These are phyloP conservation scores for Allium cepa DNA, from an alignment of 106 monocot genomes.

Conservation along the genomic window DNA sequence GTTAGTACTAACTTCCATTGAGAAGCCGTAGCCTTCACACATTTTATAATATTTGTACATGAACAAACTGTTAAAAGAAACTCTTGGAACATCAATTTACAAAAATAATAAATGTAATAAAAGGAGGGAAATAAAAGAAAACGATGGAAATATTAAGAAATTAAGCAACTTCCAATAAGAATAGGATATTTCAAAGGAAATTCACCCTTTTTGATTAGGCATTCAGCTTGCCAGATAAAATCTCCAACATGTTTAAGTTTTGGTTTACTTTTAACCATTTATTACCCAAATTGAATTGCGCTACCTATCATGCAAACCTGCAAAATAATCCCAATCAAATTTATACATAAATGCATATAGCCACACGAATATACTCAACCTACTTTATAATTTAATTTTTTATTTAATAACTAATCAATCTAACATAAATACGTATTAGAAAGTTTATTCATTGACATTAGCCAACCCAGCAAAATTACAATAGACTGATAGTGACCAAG, in stretches of 20 bases:
- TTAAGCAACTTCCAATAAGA: background rate
- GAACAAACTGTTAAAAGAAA: no score
- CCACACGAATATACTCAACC: background rate
- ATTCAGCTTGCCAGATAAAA: conserved; percentile 64
- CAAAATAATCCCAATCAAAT: conserved; percentile 5
- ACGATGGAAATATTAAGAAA: conserved; percentile 3
- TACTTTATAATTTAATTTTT: no score
- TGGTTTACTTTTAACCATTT: conserved; percentile 56
- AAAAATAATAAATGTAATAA: no score
- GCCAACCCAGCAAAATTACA: no score
- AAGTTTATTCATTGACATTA: no score
- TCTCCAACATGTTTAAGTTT: conserved; percentile 57
- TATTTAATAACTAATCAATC: no score
- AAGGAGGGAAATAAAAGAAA: no score
- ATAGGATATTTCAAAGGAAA: no score
- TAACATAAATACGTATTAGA: no score
- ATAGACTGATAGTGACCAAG: no score
- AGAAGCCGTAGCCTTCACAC: conserved; percentile 10
- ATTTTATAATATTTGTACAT: conserved; percentile 80
- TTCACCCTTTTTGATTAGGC: conserved; percentile 45
- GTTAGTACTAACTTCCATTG: conserved; percentile 62
- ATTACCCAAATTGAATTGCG: conserved; percentile 72
- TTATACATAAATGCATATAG: background rate
- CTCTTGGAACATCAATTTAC: no score
- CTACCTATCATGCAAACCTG: conserved; percentile 79